These are phyloP conservation scores for Cylindricascospora bacillispora DNA, from an alignment of 1,139 yeast species.

Conservation along the genomic window DNA sequence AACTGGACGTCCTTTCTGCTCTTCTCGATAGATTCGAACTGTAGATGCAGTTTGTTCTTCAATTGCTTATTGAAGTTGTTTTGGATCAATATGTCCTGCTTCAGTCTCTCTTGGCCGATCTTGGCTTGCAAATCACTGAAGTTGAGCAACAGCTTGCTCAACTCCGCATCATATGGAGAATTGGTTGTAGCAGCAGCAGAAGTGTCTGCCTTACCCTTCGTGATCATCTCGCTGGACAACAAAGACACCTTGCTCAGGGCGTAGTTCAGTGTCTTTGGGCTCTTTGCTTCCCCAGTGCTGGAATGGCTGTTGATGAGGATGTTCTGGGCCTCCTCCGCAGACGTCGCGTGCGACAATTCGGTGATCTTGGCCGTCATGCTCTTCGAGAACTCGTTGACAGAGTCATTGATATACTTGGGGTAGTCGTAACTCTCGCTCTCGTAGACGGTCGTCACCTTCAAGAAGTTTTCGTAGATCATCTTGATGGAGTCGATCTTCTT, in stretches of 20 bases:
- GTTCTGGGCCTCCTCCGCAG: slow-evolving; percentile 75
- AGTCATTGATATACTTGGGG: slow-evolving; percentile 67
- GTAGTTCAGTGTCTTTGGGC: slow-evolving; percentile 77
- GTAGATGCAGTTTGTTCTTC: slow-evolving; percentile 48
- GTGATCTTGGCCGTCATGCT: slow-evolving; percentile 53
- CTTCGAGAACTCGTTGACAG: slow-evolving; percentile 62
- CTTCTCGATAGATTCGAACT: slow-evolving; percentile 52
- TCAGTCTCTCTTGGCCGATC: slow-evolving; percentile 73
- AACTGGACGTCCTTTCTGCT: slow-evolving; percentile 70
- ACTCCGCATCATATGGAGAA: slow-evolving; percentile 25
- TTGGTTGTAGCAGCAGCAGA: slow-evolving; percentile 5
- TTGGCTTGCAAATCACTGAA: slow-evolving; percentile 47
- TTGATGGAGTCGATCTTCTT: slow-evolving; percentile 64
- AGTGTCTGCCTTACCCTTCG: slow-evolving; percentile 25
- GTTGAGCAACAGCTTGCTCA: slow-evolving; percentile 38
- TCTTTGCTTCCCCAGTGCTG: slow-evolving; percentile 43
- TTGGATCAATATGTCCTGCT: slow-evolving; percentile 67
- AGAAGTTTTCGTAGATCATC: slow-evolving; percentile 55
- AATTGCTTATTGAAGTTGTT: slow-evolving; percentile 60
- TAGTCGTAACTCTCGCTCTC: slow-evolving; percentile 76
- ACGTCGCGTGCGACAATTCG: slow-evolving; percentile 60
- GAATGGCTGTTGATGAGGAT: no score
- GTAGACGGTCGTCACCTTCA: slow-evolving; percentile 58
- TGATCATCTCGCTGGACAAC: slow-evolving; percentile 30
- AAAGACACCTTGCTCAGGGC: slow-evolving; percentile 72